phyloP scores from a whole-genome alignment of 371 early-diverging fungal species.

The Apophysomyces trapeziformis region DNA sequence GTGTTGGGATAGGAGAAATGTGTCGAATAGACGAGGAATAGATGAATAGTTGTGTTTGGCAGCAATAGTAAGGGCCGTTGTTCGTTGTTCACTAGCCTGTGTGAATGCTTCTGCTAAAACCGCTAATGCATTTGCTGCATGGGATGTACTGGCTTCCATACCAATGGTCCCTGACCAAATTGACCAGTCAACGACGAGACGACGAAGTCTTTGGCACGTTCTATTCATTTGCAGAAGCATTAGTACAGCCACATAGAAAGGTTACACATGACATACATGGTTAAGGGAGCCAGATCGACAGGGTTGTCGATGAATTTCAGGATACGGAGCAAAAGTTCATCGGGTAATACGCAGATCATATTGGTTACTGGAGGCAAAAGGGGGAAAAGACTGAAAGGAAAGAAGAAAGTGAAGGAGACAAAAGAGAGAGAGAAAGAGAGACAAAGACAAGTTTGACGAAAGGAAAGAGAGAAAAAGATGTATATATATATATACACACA shows the following conservation, averaged over 20 bases:
- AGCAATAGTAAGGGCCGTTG: conserved; percentile 3
- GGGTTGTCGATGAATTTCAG: conserved; percentile 32
- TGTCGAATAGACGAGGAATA: conserved; percentile 7
- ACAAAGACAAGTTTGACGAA: conserved; percentile 9
- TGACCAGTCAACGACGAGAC: conserved; percentile 15
- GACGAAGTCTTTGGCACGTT: conserved; percentile 20
- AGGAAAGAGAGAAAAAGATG: conserved; percentile 15
- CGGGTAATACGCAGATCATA: conserved; percentile 26
- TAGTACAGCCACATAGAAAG: conserved; percentile 13
- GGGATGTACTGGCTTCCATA: neutral
- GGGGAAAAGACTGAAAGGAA: neutral
- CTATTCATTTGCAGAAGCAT: neutral
- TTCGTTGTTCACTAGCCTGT: neutral
- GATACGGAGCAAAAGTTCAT: conserved; percentile 33
- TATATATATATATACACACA: too few species aligned
- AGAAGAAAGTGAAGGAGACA: conserved; percentile 1
- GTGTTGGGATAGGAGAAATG: conserved; percentile 10
- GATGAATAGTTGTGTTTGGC: neutral
- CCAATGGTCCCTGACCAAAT: conserved; percentile 22
- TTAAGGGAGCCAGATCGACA: conserved; percentile 28
- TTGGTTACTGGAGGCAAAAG: too few species aligned
- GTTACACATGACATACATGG: conserved; percentile 30
- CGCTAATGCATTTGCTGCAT: conserved; percentile 1
- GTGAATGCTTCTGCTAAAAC: neutral
- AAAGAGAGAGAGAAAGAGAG: conserved; percentile 12